phyloP scores from a whole-genome alignment of 257 asterid genomes.

The Petrea volubilis region DNA sequence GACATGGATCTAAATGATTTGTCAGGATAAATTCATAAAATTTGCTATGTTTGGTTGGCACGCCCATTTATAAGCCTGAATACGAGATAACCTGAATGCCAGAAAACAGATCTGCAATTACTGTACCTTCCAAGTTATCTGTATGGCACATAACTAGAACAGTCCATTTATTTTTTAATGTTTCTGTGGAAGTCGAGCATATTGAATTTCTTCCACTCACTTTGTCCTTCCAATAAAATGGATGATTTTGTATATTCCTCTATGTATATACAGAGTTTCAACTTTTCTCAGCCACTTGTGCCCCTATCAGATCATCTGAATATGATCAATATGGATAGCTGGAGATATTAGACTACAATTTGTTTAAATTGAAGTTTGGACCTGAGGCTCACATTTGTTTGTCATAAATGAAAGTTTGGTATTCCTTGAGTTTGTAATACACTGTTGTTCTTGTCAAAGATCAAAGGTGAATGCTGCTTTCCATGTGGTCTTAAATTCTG shows the following conservation, averaged over 20 bases:
- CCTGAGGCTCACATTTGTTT: not conserved
- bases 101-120: not conserved
- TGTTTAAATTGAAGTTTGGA: not conserved
- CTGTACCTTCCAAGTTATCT: not conserved
- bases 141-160: not conserved
- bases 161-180: not conserved
- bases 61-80: not conserved
- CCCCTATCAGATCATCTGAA: not conserved
- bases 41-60: constrained; percentile 3
- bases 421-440: not conserved
- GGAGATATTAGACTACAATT: not conserved
- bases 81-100: not conserved
- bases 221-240: not conserved
- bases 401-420: not conserved
- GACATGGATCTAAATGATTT: not conserved
- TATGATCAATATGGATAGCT: not conserved
- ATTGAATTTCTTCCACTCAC: not conserved
- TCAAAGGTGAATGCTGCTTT: not conserved
- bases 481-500: not conserved
- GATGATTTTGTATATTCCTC: not conserved
- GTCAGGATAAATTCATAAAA: not conserved
- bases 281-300: not conserved
- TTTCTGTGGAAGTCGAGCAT: not conserved
- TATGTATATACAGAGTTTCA: not conserved
- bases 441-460: not conserved